Evolutionary conservation across 805 yeast species (phyloP), one percentile per base, ranked within the genome.

Genomic region (Torulaspora franciscae): DNA sequence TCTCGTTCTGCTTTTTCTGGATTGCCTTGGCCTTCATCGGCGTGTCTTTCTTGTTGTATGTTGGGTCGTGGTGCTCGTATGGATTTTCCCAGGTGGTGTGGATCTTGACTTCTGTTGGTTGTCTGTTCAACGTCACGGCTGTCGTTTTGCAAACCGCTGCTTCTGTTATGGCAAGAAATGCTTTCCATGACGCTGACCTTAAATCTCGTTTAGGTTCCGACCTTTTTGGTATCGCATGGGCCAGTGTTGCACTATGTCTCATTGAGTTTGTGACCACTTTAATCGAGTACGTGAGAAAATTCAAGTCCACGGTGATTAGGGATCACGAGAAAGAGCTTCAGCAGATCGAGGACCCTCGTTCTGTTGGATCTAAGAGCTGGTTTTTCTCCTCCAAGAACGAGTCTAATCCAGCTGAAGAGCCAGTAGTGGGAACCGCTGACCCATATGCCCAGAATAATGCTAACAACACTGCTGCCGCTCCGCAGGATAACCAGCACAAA

Each of bases 61-160:
- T 80, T 36, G 68, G 83, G 54, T 73, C 83, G 10, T 67, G 77
- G 60, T 78, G 80, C 59, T 81, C 83, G 61, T 52, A 59, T 28
- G 65, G 78, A 29, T 70, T 82, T 62, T 77, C 77, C 59, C 73
- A 73, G 58, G 73, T 80, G 32, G 74, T 75, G 25, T 69, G 79
- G 45, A 69, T 76, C 50, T 74, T 83, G 53, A 68, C 74, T 37
- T 42, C 71, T 2, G 50, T 80, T 41, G 86, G 78, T 26, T 62
- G 76, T 37, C 45, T 84, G 40, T 76, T 80, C 61, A 67, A 70
- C 48, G 69, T 77, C 30, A 81, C 82, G 40, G 86, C 83, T 43
- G 83, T 84, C 36, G 70, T 85, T 9, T 69, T 83, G 59, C 77
- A 80, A 63, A 87, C 96, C 27, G 93, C 95, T 2, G 85, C 77